A percentile compares a stretch with the other conserved stretches of the same genome.
phyloP scores from a whole-genome alignment of 2,329 filamentous ascomycete genomes.

The Trichoderma sp. region DNA sequence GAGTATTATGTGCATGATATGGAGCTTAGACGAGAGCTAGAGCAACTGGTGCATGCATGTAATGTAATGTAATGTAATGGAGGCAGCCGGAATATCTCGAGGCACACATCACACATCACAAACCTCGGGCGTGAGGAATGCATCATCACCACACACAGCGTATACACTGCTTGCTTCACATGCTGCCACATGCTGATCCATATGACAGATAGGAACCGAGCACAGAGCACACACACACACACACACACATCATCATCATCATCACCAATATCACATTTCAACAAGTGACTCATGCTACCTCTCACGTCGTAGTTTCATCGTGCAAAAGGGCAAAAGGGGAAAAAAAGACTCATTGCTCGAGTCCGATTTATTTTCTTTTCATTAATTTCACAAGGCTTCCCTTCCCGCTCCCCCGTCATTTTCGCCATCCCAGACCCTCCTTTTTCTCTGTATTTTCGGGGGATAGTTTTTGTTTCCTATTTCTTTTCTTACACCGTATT shows the following conservation, averaged over 20 bases:
- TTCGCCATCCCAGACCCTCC: neutral
- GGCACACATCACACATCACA: neutral
- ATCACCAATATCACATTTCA: neutral
- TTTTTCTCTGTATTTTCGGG: neutral
- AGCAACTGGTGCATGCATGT: neutral
- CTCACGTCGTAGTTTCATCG: neutral
- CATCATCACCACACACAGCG: neutral
- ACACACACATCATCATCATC: neutral
- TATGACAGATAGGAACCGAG: neutral
- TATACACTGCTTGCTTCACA: neutral
- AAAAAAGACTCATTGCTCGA: neutral
- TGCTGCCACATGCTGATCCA: neutral
- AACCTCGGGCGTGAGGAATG: neutral
- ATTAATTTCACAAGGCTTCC: neutral
- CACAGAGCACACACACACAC: neutral
- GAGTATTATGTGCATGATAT: neutral
- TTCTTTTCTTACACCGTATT: neutral
- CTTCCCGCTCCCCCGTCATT: neutral
- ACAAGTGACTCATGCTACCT: neutral
- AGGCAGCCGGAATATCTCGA: neutral
- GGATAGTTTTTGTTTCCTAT: neutral
- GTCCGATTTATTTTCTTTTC: slow-evolving; percentile 5
- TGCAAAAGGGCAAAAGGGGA: neutral
- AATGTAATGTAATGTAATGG: neutral
- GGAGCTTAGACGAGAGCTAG: neutral